These are phyloP conservation scores for Trematosphaeria pertusa DNA, from an alignment of 2,329 filamentous ascomycete genomes.

Conservation along the genomic window DNA sequence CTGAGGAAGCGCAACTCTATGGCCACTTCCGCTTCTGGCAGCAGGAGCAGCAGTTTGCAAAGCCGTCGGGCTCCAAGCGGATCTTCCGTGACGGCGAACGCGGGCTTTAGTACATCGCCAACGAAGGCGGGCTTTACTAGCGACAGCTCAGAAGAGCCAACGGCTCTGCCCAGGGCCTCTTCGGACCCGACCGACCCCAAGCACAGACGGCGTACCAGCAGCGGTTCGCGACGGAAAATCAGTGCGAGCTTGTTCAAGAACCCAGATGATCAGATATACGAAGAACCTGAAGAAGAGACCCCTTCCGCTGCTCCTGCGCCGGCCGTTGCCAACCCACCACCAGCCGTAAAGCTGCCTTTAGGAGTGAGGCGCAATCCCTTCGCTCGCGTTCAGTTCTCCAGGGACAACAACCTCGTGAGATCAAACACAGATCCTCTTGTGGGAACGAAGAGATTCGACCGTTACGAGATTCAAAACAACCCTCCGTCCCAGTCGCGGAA, in stretches of 20 bases:
- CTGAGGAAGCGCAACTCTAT: slow-evolving; percentile 46
- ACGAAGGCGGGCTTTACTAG: slow-evolving; percentile 26
- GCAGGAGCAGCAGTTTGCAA: slow-evolving; percentile 48
- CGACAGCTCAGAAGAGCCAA: slow-evolving; percentile 32
- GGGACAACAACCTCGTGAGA: slow-evolving; percentile 52
- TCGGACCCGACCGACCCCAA: slow-evolving; percentile 38
- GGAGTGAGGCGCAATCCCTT: slow-evolving; percentile 70
- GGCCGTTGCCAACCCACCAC: slow-evolving; percentile 37
- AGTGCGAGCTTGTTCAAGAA: slow-evolving; percentile 73
- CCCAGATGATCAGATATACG: slow-evolving; percentile 83
- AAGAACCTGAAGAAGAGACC: slow-evolving; percentile 72
- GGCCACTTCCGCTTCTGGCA: slow-evolving; percentile 39
- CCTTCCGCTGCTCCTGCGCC: slow-evolving; percentile 28
- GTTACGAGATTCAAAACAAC: slow-evolving; percentile 82
- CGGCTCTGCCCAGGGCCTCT: slow-evolving; percentile 43
- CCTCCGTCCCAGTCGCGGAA: slow-evolving; percentile 83
- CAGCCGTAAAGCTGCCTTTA: slow-evolving; percentile 52
- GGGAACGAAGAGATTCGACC: slow-evolving; percentile 52
- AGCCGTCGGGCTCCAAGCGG: slow-evolving; percentile 45
- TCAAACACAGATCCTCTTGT: slow-evolving; percentile 54
- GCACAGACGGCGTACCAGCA: slow-evolving; percentile 62
- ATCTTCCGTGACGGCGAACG: slow-evolving; percentile 27
- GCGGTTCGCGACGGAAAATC: slow-evolving; percentile 72
- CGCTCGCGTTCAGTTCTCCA: slow-evolving; percentile 64
- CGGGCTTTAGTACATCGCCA: slow-evolving; percentile 27